Conservation (phyloP, 371 early-diverging fungal species). For the Apophysomyces trapeziformis region DNA sequence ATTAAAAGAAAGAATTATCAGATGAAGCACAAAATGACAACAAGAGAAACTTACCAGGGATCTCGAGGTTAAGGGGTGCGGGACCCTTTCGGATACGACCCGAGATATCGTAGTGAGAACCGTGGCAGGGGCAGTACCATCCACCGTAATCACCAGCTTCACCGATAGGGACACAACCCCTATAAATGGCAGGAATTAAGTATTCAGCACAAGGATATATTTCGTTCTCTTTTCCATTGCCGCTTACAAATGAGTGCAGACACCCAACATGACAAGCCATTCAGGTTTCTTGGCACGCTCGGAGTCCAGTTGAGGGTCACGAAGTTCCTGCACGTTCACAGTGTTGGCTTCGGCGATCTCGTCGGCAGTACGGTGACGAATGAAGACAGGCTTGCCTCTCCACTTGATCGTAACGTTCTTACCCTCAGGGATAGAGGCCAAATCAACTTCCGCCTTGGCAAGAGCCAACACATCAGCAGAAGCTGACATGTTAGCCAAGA, state of each 20-base stretch:
- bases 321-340: constrained; percentile 75
- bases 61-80: constrained; percentile 95
- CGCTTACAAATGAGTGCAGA: constrained; percentile 91
- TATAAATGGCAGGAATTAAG: constrained; percentile 15
- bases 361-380: constrained; percentile 91
- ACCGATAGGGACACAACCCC: constrained; percentile 96
- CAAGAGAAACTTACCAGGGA: constrained; percentile 62
- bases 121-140: constrained; percentile 99
- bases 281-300: constrained; percentile 89
- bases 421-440: constrained; percentile 89
- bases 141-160: constrained; percentile 97
- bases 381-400: constrained; percentile 97
- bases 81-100: constrained; percentile 97
- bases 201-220: neutral
- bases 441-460: constrained; percentile 94
- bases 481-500: constrained; percentile 86
- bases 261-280: constrained; percentile 96
- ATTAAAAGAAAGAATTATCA: neutral
- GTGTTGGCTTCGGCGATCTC: constrained; percentile 91
- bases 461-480: constrained; percentile 96
- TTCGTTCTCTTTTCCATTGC: too few relatives aligned
- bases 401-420: constrained; percentile 96
- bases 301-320: constrained; percentile 89
- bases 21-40: neutral
- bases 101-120: constrained; percentile 92